A percentile compares a stretch with the other conserved stretches of the same genome.
These are phyloP conservation scores for Melampsora americana DNA, from an alignment of 1,284 basidiomycete species.

Conservation along the genomic window DNA sequence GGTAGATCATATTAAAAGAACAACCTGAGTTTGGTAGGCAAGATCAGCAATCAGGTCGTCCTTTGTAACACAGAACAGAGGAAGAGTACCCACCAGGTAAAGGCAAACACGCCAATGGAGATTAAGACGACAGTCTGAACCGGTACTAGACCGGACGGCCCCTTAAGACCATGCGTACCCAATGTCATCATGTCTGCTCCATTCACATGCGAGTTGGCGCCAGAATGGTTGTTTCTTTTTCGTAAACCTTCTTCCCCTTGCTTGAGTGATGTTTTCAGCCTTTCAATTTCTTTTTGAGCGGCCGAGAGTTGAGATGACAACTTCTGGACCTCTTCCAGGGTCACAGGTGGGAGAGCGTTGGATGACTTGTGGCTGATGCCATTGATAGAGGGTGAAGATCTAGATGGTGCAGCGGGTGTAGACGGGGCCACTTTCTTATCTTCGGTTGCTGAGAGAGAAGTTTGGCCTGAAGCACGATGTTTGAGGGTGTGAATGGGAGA, in stretches of 20 bases:
- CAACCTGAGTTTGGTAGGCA: too few relatives aligned
- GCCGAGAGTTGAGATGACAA: slow-evolving; percentile 48
- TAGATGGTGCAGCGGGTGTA: slow-evolving; percentile 14
- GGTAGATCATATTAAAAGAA: too few relatives aligned
- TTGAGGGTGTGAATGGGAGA: slow-evolving; percentile 11
- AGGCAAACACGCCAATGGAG: slow-evolving; percentile 79
- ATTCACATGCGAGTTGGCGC: slow-evolving; percentile 48
- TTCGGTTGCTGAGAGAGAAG: slow-evolving; percentile 5
- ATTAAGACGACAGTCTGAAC: slow-evolving; percentile 83
- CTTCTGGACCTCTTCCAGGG: slow-evolving; percentile 19
- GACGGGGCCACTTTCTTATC: background rate
- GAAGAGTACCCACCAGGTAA: slow-evolving; percentile 60
- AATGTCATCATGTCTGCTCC: slow-evolving; percentile 49
- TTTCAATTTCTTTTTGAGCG: slow-evolving; percentile 48
- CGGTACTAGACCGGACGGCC: slow-evolving; percentile 70
- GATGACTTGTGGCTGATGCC: background rate
- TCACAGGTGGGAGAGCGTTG: background rate
- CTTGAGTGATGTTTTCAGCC: slow-evolving; percentile 29
- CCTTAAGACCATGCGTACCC: slow-evolving; percentile 55
- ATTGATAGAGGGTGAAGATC: background rate
- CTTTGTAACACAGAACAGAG: too few relatives aligned
- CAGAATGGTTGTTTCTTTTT: slow-evolving; percentile 1
- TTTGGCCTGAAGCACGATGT: slow-evolving; percentile 13
- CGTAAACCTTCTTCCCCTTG: slow-evolving; percentile 6
- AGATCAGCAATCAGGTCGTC: too few relatives aligned